Percentiles rank a stretch among this genome's conserved stretches.
Evolutionary conservation across 163 green algal species (phyloP).

Genomic region (Scenedesmus sp.): DNA sequence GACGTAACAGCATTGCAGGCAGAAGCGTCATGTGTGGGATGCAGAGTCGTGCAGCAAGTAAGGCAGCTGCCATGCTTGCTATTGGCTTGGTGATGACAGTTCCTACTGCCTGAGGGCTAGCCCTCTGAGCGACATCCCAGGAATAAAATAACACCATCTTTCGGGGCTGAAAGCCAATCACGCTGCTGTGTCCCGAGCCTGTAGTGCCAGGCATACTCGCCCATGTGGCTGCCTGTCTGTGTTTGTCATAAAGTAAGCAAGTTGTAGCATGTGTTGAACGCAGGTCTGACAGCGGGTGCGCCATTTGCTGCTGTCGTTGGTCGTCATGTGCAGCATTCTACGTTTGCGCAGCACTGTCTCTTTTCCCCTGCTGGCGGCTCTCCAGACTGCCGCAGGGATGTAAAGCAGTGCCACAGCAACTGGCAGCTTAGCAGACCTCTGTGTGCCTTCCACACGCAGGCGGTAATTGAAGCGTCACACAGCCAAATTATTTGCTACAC

Average conservation of each 20-base stretch:
- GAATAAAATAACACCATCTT: constrained; percentile 56
- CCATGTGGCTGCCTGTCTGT: too few species aligned
- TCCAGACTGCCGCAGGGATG: constrained; percentile 29
- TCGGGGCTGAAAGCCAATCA: constrained; percentile 47
- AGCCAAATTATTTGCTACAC: neutral
- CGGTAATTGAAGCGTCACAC: constrained; percentile 40
- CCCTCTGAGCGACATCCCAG: constrained; percentile 35
- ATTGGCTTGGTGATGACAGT: constrained; percentile 51
- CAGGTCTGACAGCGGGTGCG: neutral
- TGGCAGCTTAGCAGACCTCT: constrained; percentile 45
- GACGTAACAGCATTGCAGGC: neutral
- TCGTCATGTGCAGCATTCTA: neutral
- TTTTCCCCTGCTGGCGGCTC: constrained; percentile 38
- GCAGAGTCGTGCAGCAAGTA: neutral
- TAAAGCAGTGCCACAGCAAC: constrained; percentile 48
- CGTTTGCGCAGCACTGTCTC: constrained; percentile 37
- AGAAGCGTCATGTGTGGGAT: neutral
- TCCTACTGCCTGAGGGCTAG: constrained; percentile 42
- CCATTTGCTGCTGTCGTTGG: neutral
- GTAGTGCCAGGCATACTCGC: neutral
- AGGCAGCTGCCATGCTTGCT: neutral
- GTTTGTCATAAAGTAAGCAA: neutral
- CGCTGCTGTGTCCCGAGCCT: neutral
- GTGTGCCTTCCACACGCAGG: neutral
- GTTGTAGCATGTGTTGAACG: neutral